A percentile compares a stretch with the other conserved stretches of the same genome.
phyloP scores from a whole-genome alignment of 257 asterid genomes.

The Capsicum pubescens region DNA sequence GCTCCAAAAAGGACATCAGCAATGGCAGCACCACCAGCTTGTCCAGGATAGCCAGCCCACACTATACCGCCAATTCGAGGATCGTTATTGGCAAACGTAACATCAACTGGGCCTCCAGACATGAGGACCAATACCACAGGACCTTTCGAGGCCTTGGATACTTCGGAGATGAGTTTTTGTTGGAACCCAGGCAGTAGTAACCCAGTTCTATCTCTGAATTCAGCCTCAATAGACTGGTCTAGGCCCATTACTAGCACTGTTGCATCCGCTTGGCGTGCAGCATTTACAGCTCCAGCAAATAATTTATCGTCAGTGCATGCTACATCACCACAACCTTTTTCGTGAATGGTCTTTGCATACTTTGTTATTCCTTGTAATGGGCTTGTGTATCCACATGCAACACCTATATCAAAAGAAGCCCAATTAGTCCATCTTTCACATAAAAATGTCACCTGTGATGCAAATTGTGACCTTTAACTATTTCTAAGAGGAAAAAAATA shows the following conservation, averaged over 20 bases:
- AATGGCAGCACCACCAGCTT: conserved; percentile 83
- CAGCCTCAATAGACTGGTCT: conserved; percentile 80
- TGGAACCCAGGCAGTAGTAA: conserved; percentile 71
- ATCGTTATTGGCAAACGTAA: conserved; percentile 68
- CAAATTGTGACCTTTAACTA: background rate
- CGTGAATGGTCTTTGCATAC: conserved; percentile 58
- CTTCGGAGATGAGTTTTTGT: conserved; percentile 66
- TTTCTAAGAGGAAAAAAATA: background rate
- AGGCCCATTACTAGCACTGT: conserved; percentile 74
- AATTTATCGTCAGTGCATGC: conserved; percentile 54
- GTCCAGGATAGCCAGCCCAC: conserved; percentile 92
- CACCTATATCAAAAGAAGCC: conserved; percentile 10
- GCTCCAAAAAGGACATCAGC: conserved; percentile 76
- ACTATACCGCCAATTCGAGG: conserved; percentile 63
- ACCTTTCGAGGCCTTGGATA: conserved; percentile 69
- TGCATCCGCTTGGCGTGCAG: conserved; percentile 68
- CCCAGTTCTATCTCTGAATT: conserved; percentile 67
- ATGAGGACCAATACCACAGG: conserved; percentile 67
- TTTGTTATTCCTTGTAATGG: conserved; percentile 68
- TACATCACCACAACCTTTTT: conserved; percentile 67
- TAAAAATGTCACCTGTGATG: background rate
- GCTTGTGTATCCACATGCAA: conserved; percentile 73
- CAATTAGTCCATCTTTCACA: too few species aligned
- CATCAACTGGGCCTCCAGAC: conserved; percentile 89
- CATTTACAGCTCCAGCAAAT: conserved; percentile 62